These are phyloP conservation scores for Neltuma alba DNA, from an alignment of 306 rosid genomes.

Conservation along the genomic window DNA sequence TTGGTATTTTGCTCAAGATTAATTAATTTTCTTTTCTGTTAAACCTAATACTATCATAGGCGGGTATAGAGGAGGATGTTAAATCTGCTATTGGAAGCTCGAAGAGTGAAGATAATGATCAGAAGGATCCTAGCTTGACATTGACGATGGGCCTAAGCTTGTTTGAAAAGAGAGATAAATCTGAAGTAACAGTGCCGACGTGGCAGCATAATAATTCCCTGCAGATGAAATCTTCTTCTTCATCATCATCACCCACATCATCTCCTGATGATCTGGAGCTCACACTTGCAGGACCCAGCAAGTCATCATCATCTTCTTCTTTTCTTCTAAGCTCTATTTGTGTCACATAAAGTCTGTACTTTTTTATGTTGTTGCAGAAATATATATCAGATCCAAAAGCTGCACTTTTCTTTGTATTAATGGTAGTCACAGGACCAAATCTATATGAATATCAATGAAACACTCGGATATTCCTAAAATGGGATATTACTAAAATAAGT, in stretches of 20 bases:
- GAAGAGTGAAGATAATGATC: slow-evolving; percentile 15
- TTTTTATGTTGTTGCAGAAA: neutral
- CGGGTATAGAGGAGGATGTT: neutral
- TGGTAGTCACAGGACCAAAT: neutral
- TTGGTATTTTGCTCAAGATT: neutral
- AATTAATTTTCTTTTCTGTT: neutral
- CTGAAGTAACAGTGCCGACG: slow-evolving; percentile 27
- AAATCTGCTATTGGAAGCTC: slow-evolving; percentile 3
- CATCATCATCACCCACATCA: slow-evolving; percentile 13
- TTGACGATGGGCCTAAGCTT: slow-evolving; percentile 33
- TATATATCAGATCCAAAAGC: neutral
- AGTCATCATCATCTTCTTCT: slow-evolving; percentile 40
- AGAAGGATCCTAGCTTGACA: slow-evolving; percentile 35
- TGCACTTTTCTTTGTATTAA: neutral
- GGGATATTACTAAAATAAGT: neutral
- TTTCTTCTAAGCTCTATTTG: slow-evolving; percentile 59
- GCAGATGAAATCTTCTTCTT: slow-evolving; percentile 42
- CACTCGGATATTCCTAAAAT: neutral
- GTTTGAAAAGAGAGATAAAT: neutral
- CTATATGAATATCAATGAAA: neutral
- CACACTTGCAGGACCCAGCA: slow-evolving; percentile 68
- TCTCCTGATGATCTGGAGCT: slow-evolving; percentile 66
- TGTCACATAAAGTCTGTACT: slow-evolving; percentile 42
- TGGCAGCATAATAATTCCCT: slow-evolving; percentile 46
- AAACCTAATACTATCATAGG: slow-evolving; percentile 38